Conservation (phyloP, 2,329 filamentous ascomycete species). For the Penicillium occitanis region DNA sequence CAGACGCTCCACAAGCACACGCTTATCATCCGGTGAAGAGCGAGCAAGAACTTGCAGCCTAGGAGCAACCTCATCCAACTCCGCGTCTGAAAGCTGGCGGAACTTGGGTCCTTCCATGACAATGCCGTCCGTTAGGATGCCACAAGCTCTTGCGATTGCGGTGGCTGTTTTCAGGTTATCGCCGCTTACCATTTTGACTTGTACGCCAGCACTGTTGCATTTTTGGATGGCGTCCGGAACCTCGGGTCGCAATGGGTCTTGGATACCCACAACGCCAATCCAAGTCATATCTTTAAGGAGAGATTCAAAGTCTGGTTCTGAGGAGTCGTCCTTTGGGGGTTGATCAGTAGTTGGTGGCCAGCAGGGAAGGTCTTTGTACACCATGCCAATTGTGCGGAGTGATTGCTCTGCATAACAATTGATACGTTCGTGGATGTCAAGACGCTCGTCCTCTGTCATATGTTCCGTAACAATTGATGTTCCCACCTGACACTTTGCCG, state of each 20-base stretch:
- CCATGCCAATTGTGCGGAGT: conserved; percentile 71
- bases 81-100: conserved; percentile 58
- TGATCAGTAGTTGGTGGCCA: conserved; percentile 60
- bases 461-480: neutral
- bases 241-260: conserved; percentile 69
- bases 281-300: conserved; percentile 73
- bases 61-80: conserved; percentile 61
- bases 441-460: conserved; percentile 24
- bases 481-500: conserved; percentile 23
- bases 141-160: conserved; percentile 72
- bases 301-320: conserved; percentile 64
- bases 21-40: conserved; percentile 67
- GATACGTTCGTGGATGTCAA: conserved; percentile 36
- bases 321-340: conserved; percentile 59
- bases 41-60: conserved; percentile 64
- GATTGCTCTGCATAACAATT: conserved; percentile 54
- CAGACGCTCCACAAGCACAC: conserved; percentile 61
- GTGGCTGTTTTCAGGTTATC: conserved; percentile 71
- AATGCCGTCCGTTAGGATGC: conserved; percentile 61
- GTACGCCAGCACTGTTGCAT: conserved; percentile 67
- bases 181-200: conserved; percentile 70
- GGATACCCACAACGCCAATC: conserved; percentile 70
- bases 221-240: conserved; percentile 67
- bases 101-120: conserved; percentile 70
- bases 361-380: conserved; percentile 69